Base-by-base conservation (phyloP, 345 rosid species). In the Mallotus nudiflorus region DNA sequence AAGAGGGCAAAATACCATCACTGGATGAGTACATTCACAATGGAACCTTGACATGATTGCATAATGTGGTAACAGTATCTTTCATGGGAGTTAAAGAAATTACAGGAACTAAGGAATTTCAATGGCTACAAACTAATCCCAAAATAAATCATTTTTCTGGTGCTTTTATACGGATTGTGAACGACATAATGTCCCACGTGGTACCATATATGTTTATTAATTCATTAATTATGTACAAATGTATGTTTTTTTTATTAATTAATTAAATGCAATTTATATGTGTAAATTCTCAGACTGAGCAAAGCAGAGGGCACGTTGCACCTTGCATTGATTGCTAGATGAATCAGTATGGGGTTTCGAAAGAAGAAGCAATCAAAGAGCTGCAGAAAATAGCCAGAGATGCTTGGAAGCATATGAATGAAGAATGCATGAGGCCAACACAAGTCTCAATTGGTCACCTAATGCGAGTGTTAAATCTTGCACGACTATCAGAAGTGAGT, bases 391-490 rank as follows among this genome's bases (percentile, higher is more conserved):
- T 22, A 62, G 44, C 31, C 0, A 19, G 6, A 8, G 24, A 35
- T 5, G 45, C 18, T 7, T 67, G 62, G 71, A 60, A 67, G 3
- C 37, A 53, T 20, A 53, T 53, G 15, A 69, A 56, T 13, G 57
- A 69, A n/a, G 66, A 63, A 24, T n/a, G 55, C 12, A 19, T 64
- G 49, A 25, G 44, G 27, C 70, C 74, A 24, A 46, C 53, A 3
- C 10, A n/a, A n/a, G 40, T 64, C 5, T 16, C 74, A 25, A 31
- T 56, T 39, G 25, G 56, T 44, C 50, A 63, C 3, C 45, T 69
- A 9, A 48, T 46, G 54, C 22, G 65, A 52, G 49, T 62, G 9
- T 56, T 68, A 6, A 75, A 75, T 12, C 53, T 54, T 42, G 68
- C 64, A 2, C 63, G 74, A 4, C 22, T 62, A 0, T n/a, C 56